A percentile compares a stretch with the other conserved stretches of the same genome.
These are phyloP conservation scores for Monosporozyma yasuniensis DNA, from an alignment of 805 yeast genomes.

Conservation along the genomic window DNA sequence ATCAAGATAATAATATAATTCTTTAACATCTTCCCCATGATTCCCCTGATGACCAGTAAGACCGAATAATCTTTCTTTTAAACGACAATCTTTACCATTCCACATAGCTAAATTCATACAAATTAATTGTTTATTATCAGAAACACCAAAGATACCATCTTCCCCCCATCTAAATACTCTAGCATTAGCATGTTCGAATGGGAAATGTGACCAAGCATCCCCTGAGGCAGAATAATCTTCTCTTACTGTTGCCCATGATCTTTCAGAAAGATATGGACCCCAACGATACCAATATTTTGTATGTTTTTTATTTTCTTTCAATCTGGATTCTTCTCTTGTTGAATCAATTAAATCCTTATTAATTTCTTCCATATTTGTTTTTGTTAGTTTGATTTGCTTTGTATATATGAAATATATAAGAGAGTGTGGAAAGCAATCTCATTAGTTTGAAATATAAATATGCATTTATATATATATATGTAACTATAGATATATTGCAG, in stretches of 20 bases:
- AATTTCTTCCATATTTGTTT: too few species aligned
- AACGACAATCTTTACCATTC: slow-evolving; percentile 79
- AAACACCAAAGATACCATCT: slow-evolving; percentile 86
- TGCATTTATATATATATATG: too few species aligned
- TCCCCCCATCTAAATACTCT: slow-evolving; percentile 92
- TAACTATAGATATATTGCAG: too few species aligned
- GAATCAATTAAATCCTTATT: slow-evolving; percentile 13
- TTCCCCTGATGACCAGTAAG: slow-evolving; percentile 89
- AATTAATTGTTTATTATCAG: slow-evolving; percentile 71
- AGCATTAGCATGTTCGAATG: slow-evolving; percentile 74
- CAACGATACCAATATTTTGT: slow-evolving; percentile 69
- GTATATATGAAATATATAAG: too few species aligned
- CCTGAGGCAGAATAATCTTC: slow-evolving; percentile 84
- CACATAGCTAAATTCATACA: slow-evolving; percentile 76
- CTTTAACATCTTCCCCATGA: slow-evolving; percentile 94
- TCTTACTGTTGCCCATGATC: slow-evolving; percentile 80
- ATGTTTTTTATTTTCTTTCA: slow-evolving; percentile 29
- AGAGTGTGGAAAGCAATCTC: too few species aligned
- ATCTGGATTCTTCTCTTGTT: slow-evolving; percentile 32
- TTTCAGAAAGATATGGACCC: slow-evolving; percentile 87
- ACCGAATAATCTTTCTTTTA: slow-evolving; percentile 83
- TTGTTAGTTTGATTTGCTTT: too few species aligned
- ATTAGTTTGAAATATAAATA: too few species aligned
- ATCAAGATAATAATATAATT: slow-evolving; percentile 74
- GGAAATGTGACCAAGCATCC: slow-evolving; percentile 85